Evolutionary conservation across 2,329 filamentous ascomycete genomes (phyloP).

Genomic region (Ophiostoma populinum): DNA sequence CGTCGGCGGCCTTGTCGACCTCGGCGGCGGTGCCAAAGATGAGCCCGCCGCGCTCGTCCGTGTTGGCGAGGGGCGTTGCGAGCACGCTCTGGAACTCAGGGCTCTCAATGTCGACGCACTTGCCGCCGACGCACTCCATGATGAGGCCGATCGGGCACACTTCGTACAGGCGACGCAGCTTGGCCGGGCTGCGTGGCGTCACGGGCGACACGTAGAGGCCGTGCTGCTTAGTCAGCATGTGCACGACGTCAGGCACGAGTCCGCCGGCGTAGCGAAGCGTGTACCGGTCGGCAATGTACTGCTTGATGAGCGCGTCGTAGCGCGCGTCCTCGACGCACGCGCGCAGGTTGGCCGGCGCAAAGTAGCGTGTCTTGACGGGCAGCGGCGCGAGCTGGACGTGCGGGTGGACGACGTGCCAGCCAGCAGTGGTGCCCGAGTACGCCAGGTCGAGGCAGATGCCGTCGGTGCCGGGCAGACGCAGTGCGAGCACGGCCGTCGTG

Average conservation of each 20-base stretch:
- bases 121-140: conserved; percentile 41
- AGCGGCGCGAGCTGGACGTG: conserved; percentile 21
- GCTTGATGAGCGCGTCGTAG: conserved; percentile 31
- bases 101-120: conserved; percentile 30
- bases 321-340: conserved; percentile 30
- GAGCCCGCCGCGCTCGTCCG: conserved; percentile 32
- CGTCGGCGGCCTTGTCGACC: conserved; percentile 18
- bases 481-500: conserved; percentile 36
- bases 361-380: conserved; percentile 31
- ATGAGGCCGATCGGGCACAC: conserved; percentile 41
- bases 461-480: conserved; percentile 25
- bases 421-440: conserved; percentile 13
- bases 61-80: conserved; percentile 19
- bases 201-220: conserved; percentile 44
- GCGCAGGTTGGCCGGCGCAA: conserved; percentile 44
- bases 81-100: conserved; percentile 23
- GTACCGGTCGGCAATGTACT: conserved; percentile 34
- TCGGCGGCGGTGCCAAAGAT: conserved; percentile 33
- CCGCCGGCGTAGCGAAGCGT: conserved; percentile 44
- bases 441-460: conserved; percentile 35
- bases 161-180: conserved; percentile 42
- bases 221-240: conserved; percentile 42
- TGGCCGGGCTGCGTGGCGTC: conserved; percentile 31
- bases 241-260: conserved; percentile 42
- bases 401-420: conserved; percentile 23